Conservation (phyloP, 2,329 filamentous ascomycete species). For the Colletotrichum sp. region DNA sequence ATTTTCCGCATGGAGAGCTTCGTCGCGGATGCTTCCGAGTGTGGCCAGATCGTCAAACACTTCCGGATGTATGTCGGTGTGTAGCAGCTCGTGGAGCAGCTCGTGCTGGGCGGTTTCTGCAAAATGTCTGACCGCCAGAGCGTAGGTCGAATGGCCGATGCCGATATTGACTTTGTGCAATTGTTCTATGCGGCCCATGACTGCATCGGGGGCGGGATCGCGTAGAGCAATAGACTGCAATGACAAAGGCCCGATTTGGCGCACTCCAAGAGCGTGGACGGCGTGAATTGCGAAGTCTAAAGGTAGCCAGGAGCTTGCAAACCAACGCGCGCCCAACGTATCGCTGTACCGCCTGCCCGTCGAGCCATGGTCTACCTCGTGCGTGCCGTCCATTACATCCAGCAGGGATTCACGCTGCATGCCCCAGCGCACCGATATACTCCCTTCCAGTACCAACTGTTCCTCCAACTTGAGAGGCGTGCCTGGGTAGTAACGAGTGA, state of each 20-base stretch:
- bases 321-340: constrained; percentile 77
- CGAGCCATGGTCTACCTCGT: constrained; percentile 44
- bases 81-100: constrained; percentile 49
- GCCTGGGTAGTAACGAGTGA: constrained; percentile 50
- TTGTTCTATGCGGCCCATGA: constrained; percentile 64
- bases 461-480: constrained; percentile 43
- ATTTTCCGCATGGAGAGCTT: constrained; percentile 40
- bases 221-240: constrained; percentile 79
- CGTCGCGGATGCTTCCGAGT: constrained; percentile 42
- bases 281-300: constrained; percentile 75
- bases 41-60: constrained; percentile 55
- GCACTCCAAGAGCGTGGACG: constrained; percentile 73
- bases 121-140: constrained; percentile 68
- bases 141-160: constrained; percentile 68
- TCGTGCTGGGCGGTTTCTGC: constrained; percentile 60
- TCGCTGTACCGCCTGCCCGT: constrained; percentile 64
- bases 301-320: constrained; percentile 75
- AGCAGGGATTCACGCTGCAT: constrained; percentile 25
- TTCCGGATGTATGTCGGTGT: constrained; percentile 59
- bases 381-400: constrained; percentile 41
- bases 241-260: constrained; percentile 75
- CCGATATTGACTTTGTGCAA: constrained; percentile 68
- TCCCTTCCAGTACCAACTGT: constrained; percentile 24
- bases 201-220: constrained; percentile 58
- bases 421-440: neutral